Base-by-base conservation (phyloP, 495 filamentous ascomycete species). In the Cercophora sp. region DNA sequence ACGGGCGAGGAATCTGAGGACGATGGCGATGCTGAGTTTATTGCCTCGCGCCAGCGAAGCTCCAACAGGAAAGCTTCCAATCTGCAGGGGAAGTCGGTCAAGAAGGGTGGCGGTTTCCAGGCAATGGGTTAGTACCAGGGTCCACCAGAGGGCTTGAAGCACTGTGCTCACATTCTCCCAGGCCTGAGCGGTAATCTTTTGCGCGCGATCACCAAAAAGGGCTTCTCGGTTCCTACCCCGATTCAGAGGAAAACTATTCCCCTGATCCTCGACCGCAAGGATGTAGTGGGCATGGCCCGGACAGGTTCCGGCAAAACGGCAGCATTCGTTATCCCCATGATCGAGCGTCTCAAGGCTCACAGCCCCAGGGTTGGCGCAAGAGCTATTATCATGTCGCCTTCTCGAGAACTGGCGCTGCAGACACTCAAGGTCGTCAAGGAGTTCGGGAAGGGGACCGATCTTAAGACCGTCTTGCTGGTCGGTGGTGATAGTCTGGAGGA, bases 191-290 rank as follows among this genome's bases (percentile, higher is more conserved):
- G 80, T 24, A 82, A 85, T 40, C 75, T 99, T 11, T 73, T 97
- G 24, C 89, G 91, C 61, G 88, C 94, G 4, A 96, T 99, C 43
- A 80, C 86, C 13, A 81, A 86, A 55, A 97, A 96, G 70, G 93
- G 93, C 23, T 99, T 95, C 70, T 88, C 85, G 1, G 88, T 97
- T 2, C 93, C 93, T 0, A 99, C 93, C 4, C 93, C 93, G 0
- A 97, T 99, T 66, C 93, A 99, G 75, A 80, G 93, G 29, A 96
- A 96, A 73, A 88, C 93, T 8, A 93, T 99, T 39, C 93, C 93
- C 4, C 76, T 97, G 48, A 78, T 96, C 35, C 76, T 96, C 63
- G 89, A 96, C 37, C 81, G 86, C 48, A 82, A 86, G 59, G 92
- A 98, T 76, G 89, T 99, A 4, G 91, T 97, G 6, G 93, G 89